Evolutionary conservation across 306 rosid species (phyloP), one percentile per base, ranked within the genome.

Genomic region (Malus asiatica): DNA sequence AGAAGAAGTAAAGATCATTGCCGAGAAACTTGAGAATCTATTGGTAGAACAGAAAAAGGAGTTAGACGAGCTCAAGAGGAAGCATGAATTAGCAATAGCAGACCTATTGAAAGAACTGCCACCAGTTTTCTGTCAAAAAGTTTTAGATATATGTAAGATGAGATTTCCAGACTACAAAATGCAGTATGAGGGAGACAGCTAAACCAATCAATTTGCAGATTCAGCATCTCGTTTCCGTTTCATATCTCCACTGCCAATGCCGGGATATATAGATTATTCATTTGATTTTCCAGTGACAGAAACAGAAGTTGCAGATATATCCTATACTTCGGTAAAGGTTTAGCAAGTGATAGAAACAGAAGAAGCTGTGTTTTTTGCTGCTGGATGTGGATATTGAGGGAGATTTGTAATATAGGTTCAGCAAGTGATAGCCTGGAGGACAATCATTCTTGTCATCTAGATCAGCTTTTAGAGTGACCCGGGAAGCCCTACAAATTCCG

Each of bases 11-110:
- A 57, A 70, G 70, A 33, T 76, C 75, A 73, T 89, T 67, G 86
- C 81, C 20, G 72, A 62, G 52, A 69, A 81, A 81, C 79, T 92
- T 35, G 85, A 87, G 79, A 83, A 53, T 68, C 71, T 92, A 80
- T 80, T 92, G 80, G 64, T 35, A 64, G 79, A 68, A 27, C 97
- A 92, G 57, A 78, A 72, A 73, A 71, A 82, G 74, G 99, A 96
- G 85, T 65, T 90, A 22, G 87, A 77, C 38, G 90, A 88, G 58
- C 84, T 96, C 66, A 85, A 84, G 84, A 85, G 70, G 89, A 86
- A 84, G 59, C 98, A 96, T 82, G 77, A 87, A 80, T 78, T 82
- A 71, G 91, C 73, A 77, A 78, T 87, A 75, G 79, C 82, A 14
- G 86, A 89, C 73, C 68, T 89, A 76, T 35, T 92, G 69, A 76